phyloP scores from a whole-genome alignment of 257 asterid genomes.

The Jaltomata sinuosa region DNA sequence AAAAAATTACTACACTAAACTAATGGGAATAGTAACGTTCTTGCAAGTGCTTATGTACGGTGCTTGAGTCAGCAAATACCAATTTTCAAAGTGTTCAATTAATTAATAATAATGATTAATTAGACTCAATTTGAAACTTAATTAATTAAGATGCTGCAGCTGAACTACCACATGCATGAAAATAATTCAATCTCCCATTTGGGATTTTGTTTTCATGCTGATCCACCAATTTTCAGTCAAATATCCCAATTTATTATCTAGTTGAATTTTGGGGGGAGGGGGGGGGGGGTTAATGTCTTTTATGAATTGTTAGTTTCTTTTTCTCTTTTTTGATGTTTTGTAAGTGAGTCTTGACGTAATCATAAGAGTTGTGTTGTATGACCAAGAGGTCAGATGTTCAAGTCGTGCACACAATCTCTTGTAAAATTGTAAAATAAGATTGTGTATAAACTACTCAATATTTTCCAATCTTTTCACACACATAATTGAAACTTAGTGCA shows the following conservation, averaged over 20 bases:
- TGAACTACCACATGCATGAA: neutral
- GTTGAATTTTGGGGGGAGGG: neutral
- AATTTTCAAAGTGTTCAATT: neutral
- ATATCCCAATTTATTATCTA: neutral
- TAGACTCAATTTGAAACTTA: neutral
- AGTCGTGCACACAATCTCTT: no score
- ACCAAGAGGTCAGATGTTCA: neutral
- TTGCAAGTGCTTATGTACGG: constrained; percentile 4
- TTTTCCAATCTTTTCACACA: no score
- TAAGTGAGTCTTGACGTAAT: neutral
- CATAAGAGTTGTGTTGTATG: neutral
- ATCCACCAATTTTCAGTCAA: neutral
- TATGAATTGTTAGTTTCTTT: neutral
- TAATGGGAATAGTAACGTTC: neutral
- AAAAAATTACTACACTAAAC: neutral
- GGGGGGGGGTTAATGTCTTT: no score
- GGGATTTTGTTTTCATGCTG: neutral
- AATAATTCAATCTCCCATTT: neutral
- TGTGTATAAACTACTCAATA: no score
- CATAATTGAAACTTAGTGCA: no score
- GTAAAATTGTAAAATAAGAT: no score
- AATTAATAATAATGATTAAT: neutral
- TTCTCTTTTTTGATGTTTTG: neutral
- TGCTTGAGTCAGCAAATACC: neutral
- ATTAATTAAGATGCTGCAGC: neutral